Evolutionary conservation across 2,329 filamentous ascomycete genomes (phyloP), one percentile per base, ranked within the genome.

Genomic region (Epichloe scottii): DNA sequence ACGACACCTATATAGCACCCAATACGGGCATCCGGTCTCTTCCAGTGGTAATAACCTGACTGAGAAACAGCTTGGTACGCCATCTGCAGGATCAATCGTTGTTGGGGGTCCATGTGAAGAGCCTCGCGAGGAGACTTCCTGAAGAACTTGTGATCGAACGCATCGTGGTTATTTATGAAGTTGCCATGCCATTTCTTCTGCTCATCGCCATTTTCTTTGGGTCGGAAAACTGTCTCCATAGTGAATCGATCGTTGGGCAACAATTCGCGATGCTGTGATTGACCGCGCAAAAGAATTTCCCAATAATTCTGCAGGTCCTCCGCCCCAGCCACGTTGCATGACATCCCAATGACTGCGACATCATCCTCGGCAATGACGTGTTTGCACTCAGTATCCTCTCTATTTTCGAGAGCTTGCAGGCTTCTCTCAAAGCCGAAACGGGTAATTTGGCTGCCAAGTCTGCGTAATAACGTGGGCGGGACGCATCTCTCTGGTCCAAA

Each of bases 121-220:
- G 81, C 82, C 63, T 85, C 82, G 54, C 80, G 77, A 5, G 82
- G 81, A 48, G 81, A 84, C 76, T 85, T 84, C 63, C 82, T 83
- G 75, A 85, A 85, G 68, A 85, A 85, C 1, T 76, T 71, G 33
- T 80, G 76, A 56, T 85, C 82, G 59, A 85, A 85, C 33, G 80
- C 69, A 51, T 78, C 78, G 0, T 81, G 79, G 57, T 82, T 74
- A 43, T 82, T 76, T 51, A 84, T 77, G 67, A 81, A 61, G 57
- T 46, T 47, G 33, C 48, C 51, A 30, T 41, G 37, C 43, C 49
- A 51, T 15, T 30, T 19, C 11, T 23, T 34, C 14, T 41, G 8
- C 19, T 41, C 39, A 41, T 41, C 17, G 6, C 14, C 15, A 11
- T 4, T 10, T 15, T 17, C 39, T 19, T 41, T 2, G 1, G 17